Percentiles rank a stretch among this genome's conserved stretches.
phyloP scores from a whole-genome alignment of 192 early-diverging fungal genomes.

The Entomortierella beljakovae region DNA sequence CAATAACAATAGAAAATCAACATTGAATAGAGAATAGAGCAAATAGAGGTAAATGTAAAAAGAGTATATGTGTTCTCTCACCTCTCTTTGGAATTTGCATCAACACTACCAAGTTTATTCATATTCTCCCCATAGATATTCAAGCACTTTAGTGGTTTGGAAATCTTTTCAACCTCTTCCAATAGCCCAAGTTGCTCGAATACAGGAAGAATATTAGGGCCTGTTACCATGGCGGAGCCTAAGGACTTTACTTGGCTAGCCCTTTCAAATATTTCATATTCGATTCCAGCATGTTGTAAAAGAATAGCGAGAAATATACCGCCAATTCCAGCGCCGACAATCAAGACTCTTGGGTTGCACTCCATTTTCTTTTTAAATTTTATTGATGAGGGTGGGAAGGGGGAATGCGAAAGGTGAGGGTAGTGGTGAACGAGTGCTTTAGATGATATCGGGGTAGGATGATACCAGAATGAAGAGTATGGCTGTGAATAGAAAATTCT shows the following conservation, averaged over 20 bases:
- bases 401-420: too few species aligned
- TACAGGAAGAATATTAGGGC: slow-evolving; percentile 31
- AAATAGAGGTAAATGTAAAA: too few species aligned
- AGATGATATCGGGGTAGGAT: too few species aligned
- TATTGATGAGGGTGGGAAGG: too few species aligned
- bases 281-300: slow-evolving; percentile 24
- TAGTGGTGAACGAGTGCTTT: too few species aligned
- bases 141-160: slow-evolving; percentile 29
- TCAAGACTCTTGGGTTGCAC: slow-evolving; percentile 26
- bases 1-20: too few species aligned
- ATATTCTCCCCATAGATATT: slow-evolving; percentile 12
- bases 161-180: slow-evolving; percentile 27
- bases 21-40: too few species aligned
- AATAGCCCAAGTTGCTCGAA: slow-evolving; percentile 29
- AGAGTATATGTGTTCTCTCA: too few species aligned
- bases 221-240: slow-evolving; percentile 34
- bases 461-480: too few species aligned
- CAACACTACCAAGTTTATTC: slow-evolving; percentile 17
- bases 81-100: slow-evolving; percentile 32
- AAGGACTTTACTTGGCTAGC: slow-evolving; percentile 14
- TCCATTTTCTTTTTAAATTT: slow-evolving; percentile 20
- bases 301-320: slow-evolving; percentile 27
- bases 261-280: slow-evolving; percentile 39
- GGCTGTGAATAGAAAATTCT: too few species aligned
- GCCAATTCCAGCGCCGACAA: slow-evolving; percentile 35